A percentile compares a stretch with the other conserved stretches of the same genome.
These are phyloP conservation scores for Tilletia caries DNA, from an alignment of 1,284 basidiomycete species.

Conservation along the genomic window DNA sequence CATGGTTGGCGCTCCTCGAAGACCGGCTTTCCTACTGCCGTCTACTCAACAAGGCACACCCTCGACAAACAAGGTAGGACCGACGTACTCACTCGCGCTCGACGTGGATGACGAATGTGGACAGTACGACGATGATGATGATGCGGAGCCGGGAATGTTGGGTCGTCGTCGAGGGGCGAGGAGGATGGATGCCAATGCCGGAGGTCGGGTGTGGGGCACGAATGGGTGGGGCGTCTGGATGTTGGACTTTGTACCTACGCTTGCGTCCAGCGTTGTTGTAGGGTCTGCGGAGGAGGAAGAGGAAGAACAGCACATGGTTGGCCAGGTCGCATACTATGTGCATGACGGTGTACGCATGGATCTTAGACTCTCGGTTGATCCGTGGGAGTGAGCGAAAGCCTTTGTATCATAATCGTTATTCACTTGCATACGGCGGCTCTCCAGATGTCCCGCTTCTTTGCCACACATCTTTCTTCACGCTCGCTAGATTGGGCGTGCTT, in stretches of 20 bases:
- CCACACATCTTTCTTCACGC: too few species aligned
- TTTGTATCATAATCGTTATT: too few species aligned
- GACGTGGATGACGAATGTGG: neutral
- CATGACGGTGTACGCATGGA: conserved; percentile 21
- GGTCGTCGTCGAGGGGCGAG: too few species aligned
- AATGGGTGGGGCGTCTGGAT: neutral
- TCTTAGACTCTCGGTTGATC: neutral
- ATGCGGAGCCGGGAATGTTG: neutral
- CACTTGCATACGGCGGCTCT: too few species aligned
- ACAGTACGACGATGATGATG: neutral
- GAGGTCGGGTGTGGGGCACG: neutral
- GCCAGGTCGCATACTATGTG: neutral
- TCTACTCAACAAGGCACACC: too few species aligned
- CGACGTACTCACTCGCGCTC: neutral
- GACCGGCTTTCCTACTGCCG: too few species aligned
- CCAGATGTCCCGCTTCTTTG: too few species aligned
- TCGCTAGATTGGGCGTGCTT: too few species aligned
- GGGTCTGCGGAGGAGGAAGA: neutral
- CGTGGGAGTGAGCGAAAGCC: too few species aligned
- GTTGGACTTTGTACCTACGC: conserved; percentile 1
- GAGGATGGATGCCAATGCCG: neutral
- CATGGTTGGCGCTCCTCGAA: too few species aligned
- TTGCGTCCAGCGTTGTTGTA: neutral
- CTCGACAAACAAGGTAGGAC: neutral
- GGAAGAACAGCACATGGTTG: conserved; percentile 18